Percentiles rank a stretch among this genome's conserved stretches.
phyloP scores from a whole-genome alignment of 2,329 filamentous ascomycete genomes.

The Microsporum canis region DNA sequence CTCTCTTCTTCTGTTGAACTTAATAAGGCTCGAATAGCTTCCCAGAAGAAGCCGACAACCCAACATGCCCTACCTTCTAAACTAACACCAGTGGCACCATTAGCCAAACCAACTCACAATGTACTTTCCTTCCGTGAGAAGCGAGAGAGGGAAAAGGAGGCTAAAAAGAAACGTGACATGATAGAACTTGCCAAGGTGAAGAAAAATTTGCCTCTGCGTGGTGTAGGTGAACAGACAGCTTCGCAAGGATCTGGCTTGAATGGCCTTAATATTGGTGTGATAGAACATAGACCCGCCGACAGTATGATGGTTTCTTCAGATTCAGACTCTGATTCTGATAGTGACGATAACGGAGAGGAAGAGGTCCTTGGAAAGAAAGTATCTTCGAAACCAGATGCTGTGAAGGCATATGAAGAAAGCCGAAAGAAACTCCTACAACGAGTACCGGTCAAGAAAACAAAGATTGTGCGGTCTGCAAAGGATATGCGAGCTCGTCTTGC shows the following conservation, averaged over 20 bases:
- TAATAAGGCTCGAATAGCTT: conserved; percentile 25
- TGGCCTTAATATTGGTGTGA: conserved; percentile 61
- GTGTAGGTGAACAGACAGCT: conserved; percentile 45
- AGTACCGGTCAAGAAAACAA: conserved; percentile 72
- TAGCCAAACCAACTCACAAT: conserved; percentile 24
- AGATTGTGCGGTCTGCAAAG: conserved; percentile 69
- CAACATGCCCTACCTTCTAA: conserved; percentile 7
- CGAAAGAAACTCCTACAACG: conserved; percentile 42
- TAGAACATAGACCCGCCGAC: conserved; percentile 62
- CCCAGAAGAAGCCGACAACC: conserved; percentile 15
- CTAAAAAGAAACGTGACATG: conserved; percentile 59
- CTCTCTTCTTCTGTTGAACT: conserved; percentile 34
- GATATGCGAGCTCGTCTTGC: conserved; percentile 89
- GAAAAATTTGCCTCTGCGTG: conserved; percentile 40
- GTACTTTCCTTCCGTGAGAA: conserved; percentile 57
- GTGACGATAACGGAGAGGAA: conserved; percentile 62
- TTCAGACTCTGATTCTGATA: conserved; percentile 57
- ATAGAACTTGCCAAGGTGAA: conserved; percentile 60
- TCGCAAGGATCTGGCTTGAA: conserved; percentile 70
- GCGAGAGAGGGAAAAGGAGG: conserved; percentile 63
- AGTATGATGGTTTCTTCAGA: conserved; percentile 78
- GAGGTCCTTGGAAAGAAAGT: conserved; percentile 27
- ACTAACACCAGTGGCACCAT: conserved; percentile 4
- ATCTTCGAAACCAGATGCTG: conserved; percentile 30
- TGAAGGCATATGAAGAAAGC: conserved; percentile 38